These are phyloP conservation scores for Dactylonectria estremocensis DNA, from an alignment of 2,329 filamentous ascomycete species.

Conservation along the genomic window DNA sequence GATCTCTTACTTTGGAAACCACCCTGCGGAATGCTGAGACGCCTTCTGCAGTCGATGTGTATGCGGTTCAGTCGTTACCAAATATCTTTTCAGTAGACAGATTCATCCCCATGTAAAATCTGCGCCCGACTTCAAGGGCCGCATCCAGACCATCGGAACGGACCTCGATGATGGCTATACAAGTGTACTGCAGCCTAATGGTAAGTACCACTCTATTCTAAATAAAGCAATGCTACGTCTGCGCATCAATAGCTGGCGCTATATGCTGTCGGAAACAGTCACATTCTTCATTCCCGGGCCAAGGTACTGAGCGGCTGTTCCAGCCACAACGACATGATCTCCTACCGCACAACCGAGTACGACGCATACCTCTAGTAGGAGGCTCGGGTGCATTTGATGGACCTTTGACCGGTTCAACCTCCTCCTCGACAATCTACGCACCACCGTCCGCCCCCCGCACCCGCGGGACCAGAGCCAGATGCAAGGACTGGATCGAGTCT, in stretches of 20 bases:
- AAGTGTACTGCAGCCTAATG: constrained; percentile 76
- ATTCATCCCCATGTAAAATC: too few relatives aligned
- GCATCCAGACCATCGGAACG: constrained; percentile 2
- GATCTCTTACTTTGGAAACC: too few relatives aligned
- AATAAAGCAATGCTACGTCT: too few relatives aligned
- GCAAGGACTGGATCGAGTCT: neutral
- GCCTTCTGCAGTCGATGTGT: too few relatives aligned
- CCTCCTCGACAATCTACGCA: constrained; percentile 78
- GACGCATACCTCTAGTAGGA: constrained; percentile 83
- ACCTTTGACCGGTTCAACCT: constrained; percentile 83
- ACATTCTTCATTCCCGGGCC: constrained; percentile 86
- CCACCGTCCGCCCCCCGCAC: neutral
- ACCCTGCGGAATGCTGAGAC: too few relatives aligned
- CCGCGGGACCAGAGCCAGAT: neutral
- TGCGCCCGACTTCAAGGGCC: too few relatives aligned
- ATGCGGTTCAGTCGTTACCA: too few relatives aligned
- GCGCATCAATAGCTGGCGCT: too few relatives aligned
- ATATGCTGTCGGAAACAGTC: constrained; percentile 73
- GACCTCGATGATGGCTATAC: constrained; percentile 88
- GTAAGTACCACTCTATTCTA: constrained; percentile 29
- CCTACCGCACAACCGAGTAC: constrained; percentile 86
- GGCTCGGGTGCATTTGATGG: constrained; percentile 83
- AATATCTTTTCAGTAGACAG: too few relatives aligned
- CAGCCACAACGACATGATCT: constrained; percentile 88
- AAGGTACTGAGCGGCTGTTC: constrained; percentile 91